Evolutionary conservation across 805 yeast genomes (phyloP).

Genomic region (Hanseniaspora singularis): DNA sequence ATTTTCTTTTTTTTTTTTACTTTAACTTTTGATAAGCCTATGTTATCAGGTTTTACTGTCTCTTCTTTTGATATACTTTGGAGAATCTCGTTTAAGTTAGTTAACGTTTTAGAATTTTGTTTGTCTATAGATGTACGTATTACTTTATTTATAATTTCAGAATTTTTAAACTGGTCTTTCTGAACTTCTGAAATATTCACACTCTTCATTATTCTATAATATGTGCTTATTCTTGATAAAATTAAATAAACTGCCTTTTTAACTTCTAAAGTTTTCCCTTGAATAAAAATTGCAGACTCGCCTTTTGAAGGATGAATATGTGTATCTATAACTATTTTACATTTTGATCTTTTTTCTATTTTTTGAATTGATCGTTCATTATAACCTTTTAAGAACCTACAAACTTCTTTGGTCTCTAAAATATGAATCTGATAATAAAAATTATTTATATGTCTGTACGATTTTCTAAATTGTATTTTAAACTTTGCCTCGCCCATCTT

Average conservation of each 20-base stretch:
- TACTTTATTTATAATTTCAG: no score
- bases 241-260: neutral
- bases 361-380: neutral
- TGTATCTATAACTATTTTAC: neutral
- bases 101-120: no score
- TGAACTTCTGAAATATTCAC: no score
- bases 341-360: neutral
- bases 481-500: conserved; percentile 2
- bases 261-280: neutral
- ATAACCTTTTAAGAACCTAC: neutral
- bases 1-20: no score
- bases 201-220: neutral
- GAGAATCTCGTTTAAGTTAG: no score
- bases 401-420: neutral
- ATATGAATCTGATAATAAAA: neutral
- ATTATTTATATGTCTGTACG: neutral
- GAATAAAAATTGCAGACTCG: neutral
- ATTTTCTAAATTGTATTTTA: neutral
- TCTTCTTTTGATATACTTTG: no score
- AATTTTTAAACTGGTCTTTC: no score
- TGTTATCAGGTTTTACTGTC: no score
- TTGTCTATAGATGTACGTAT: no score
- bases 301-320: neutral
- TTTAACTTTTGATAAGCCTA: no score
- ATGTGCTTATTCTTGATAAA: neutral